Base-by-base conservation (phyloP, 1,139 yeast genomes). In the Yamadazyma jaroonii region DNA sequence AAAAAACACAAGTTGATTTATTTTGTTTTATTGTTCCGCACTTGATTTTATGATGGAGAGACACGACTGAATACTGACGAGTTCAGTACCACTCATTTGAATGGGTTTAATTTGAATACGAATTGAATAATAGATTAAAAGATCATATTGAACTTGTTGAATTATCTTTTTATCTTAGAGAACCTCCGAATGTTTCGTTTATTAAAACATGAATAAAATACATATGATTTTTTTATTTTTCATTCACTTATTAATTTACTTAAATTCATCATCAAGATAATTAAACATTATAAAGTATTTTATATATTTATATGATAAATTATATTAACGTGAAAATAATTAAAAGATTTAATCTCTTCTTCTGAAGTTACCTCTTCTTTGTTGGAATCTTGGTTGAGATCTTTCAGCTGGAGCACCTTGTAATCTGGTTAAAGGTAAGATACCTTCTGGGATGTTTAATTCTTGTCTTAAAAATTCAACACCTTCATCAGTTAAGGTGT, bases 401-500 rank as follows among this genome's bases (percentile, higher is more conserved):
- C 83, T 85, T 76, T 81, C 92, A 77, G 83, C 88, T 68, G 86
- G 82, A 66, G 88, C 84, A 67, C 84, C 89, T 82, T 85, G 90
- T 80, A 89, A 87, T 84, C 94, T 87, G 73, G 98, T 92, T 74
- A 87, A 84, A 70, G 99, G 99, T 72, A 90, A 94, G 74, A 92
- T 85, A 76, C 90, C 96, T 73, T 85, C 94, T 76, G 98, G 98
- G 64, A 92, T 84, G 84, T 90, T 90, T 74, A 92, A 85, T 87
- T 90, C 95, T 69, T 86, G 88, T 79, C 97, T 87, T 72, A 92
- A 86, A 86, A 79, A 92, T 69, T 89, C 96, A 56, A 94, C 94
- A 83, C 99, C 99, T 77, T 87, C 96, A 72, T 94, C 97, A 69
- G 97, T 92, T 72, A 94, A 87, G 81, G 98, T 89, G 95, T 94